Evolutionary conservation across 352 stramenopile species (phyloP).

Genomic region (Aphanomyces astaci): DNA sequence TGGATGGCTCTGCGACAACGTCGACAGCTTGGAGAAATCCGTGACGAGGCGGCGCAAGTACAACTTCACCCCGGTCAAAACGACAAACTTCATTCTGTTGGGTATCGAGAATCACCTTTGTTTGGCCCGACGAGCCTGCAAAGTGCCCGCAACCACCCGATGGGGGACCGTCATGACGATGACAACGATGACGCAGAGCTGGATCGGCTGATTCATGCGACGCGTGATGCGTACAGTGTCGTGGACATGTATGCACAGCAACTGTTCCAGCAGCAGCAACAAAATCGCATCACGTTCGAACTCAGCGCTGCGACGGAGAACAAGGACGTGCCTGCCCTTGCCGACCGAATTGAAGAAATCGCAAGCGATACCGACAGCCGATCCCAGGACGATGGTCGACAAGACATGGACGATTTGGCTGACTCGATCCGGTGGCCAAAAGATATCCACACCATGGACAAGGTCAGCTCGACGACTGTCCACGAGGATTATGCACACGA

Average conservation of each 20-base stretch:
- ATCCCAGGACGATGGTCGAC: background rate
- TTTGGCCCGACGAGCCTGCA: background rate
- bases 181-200: slow-evolving; percentile 6
- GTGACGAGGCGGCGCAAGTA: background rate
- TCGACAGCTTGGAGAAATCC: background rate
- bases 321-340: too few relatives aligned
- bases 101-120: too few relatives aligned
- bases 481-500: background rate
- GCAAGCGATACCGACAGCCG: background rate
- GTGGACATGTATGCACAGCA: slow-evolving; percentile 19
- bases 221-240: slow-evolving; percentile 17
- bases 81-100: too few relatives aligned
- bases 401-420: background rate
- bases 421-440: background rate
- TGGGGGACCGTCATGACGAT: background rate
- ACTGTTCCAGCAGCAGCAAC: slow-evolving; percentile 8
- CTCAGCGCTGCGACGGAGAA: background rate
- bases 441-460: too few relatives aligned
- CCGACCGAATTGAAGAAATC: background rate
- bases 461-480: too few relatives aligned
- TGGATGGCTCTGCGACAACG: background rate
- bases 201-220: background rate
- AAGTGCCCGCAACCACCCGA: background rate
- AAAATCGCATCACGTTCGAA: background rate
- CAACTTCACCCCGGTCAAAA: too few relatives aligned